A percentile compares a stretch with the other conserved stretches of the same genome.
These are phyloP conservation scores for Chlorella sp. DNA, from an alignment of 139 green algal genomes.

Conservation along the genomic window DNA sequence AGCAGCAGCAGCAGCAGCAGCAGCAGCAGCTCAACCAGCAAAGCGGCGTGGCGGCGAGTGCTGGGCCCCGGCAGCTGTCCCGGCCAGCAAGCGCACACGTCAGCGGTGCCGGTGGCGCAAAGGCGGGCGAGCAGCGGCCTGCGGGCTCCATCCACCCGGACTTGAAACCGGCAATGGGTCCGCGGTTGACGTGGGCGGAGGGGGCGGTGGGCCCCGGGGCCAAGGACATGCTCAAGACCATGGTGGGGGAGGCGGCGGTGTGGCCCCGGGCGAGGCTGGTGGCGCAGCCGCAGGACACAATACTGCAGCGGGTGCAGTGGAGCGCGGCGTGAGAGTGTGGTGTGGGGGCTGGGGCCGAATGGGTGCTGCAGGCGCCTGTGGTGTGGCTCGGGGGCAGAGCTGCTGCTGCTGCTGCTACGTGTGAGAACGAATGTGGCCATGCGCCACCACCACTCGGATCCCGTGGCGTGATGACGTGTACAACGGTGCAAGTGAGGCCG, in stretches of 20 bases:
- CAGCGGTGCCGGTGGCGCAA: too few species aligned
- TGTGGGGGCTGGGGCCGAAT: neutral
- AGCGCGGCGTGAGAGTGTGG: neutral
- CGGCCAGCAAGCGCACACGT: neutral
- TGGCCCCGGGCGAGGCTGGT: neutral
- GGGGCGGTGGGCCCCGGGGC: too few species aligned
- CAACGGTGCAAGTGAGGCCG: too few species aligned
- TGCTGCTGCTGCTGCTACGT: too few species aligned
- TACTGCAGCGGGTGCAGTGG: neutral
- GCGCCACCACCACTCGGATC: too few species aligned
- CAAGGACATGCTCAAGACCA: neutral
- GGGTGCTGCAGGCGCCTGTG: too few species aligned
- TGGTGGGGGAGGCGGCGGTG: neutral
- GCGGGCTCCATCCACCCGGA: neutral
- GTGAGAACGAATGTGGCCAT: too few species aligned
- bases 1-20: neutral
- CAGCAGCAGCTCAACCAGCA: neutral
- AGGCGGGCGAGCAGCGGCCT: too few species aligned
- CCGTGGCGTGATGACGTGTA: neutral
- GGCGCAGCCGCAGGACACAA: neutral
- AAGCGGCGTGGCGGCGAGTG: neutral
- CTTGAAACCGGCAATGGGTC: too few species aligned
- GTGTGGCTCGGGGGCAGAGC: too few species aligned
- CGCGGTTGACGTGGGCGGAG: too few species aligned
- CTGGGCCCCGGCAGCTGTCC: neutral